Base-by-base conservation (phyloP, 108 stramenopile species). In the Nannochloropsis gaditana region DNA sequence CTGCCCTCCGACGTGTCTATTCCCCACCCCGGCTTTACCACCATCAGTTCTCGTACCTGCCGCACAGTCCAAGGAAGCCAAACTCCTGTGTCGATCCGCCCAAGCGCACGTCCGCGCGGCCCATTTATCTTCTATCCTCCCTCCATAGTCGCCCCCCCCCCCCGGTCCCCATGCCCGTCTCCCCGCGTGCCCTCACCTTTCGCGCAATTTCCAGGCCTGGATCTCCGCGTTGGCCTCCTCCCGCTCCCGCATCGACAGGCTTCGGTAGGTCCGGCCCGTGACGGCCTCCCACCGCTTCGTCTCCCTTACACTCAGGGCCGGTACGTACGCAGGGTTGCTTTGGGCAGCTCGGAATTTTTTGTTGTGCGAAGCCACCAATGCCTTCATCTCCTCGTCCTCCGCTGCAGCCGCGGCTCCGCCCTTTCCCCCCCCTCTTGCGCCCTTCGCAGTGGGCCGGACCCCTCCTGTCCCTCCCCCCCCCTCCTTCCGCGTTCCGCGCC, bases 331-430 rank as follows among this genome's bases (percentile, higher is more conserved):
- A n/a, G 59, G 59, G 6, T 73, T 73, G 15, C 19, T n/a, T n/a
- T 73, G 59, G 2, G 59, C 59, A n/a, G 59, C 59, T 4, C 59
- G 59, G 59, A 73, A 73, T n/a, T 73, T 73, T n/a, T 73, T 73
- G 59, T 73, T 73, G 6, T 73, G 59, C 59, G 3, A n/a, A n/a
- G 59, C 59, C 4, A 73, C 59, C 59, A 73, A 73, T 3, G 59
- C 59, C n/a, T 73, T 73, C 59, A 73, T 73, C 59, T 73, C 59
- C 59, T 73, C 59, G n/a, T 73, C 59, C 59, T 73, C 59, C 59
- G 59, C 59, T 73, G 59, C 59, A n/a, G 59, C 59, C n/a, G 59
- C 59, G 4, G 59, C 59, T 3, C 19, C 59, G 15, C 19, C 59
- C n/a, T 10, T 15, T 1, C 11, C 47, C 1, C 19, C 59, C 3